A percentile compares a stretch with the other conserved stretches of the same genome.
phyloP scores from a whole-genome alignment of 345 rosid genomes.

The Iberis pinnata region DNA sequence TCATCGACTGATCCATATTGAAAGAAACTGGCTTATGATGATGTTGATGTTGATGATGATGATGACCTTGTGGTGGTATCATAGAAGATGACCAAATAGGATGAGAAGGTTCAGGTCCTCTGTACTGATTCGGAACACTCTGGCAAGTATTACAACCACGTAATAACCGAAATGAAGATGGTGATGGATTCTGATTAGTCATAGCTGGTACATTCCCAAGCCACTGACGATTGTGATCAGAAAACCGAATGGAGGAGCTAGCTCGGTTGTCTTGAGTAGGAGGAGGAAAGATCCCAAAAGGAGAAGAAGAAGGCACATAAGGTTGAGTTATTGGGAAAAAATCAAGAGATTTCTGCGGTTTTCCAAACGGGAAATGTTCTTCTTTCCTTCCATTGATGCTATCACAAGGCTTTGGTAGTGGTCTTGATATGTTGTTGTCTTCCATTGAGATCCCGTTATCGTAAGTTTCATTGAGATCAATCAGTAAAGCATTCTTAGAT shows the following conservation, averaged over 20 bases:
- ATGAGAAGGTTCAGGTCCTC: conserved; percentile 46
- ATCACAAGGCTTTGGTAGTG: conserved; percentile 33
- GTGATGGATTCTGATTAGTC: conserved; percentile 34
- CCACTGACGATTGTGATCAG: conserved; percentile 43
- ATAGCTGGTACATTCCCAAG: conserved; percentile 35
- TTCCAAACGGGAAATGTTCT: conserved; percentile 28
- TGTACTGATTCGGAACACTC: conserved; percentile 37
- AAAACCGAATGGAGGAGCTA: conserved; percentile 35
- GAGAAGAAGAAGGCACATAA: conserved; percentile 36
- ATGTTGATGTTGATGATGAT: no score
- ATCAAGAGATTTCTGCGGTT: conserved; percentile 34
- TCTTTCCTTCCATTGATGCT: conserved; percentile 37
- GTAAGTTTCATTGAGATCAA: conserved; percentile 42
- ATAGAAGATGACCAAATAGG: conserved; percentile 39
- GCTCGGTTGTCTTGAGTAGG: conserved; percentile 40
- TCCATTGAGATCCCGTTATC: conserved; percentile 37
- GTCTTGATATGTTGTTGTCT: conserved; percentile 39
- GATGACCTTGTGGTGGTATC: conserved; percentile 37
- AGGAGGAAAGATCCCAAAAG: conserved; percentile 34
- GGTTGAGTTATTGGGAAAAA: conserved; percentile 40
- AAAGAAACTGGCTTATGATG: conserved; percentile 34
- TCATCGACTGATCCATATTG: conserved; percentile 32
- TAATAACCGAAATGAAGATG: conserved; percentile 32
- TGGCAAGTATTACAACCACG: conserved; percentile 43
- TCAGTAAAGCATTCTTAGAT: conserved; percentile 29